Evolutionary conservation across 2,329 filamentous ascomycete genomes (phyloP).

Genomic region (Bipolaris cookei): DNA sequence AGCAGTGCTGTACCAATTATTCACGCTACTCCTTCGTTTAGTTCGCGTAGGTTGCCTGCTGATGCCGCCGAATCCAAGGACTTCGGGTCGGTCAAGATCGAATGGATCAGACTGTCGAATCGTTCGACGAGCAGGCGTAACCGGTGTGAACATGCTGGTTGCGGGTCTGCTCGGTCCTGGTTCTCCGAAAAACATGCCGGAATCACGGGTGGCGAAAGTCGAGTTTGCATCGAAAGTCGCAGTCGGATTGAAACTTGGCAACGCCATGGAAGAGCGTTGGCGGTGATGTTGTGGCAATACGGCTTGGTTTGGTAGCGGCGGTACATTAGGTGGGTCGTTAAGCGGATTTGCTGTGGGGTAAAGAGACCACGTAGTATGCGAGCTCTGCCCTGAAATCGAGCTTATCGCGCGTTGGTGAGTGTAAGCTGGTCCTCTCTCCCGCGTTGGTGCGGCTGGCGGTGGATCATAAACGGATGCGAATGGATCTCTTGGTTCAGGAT

Average conservation of each 20-base stretch:
- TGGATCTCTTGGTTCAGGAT: slow-evolving; percentile 32
- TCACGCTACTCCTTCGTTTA: slow-evolving; percentile 39
- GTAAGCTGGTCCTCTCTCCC: slow-evolving; percentile 27
- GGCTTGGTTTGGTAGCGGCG: slow-evolving; percentile 34
- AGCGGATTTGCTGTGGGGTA: slow-evolving; percentile 35
- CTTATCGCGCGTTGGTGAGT: slow-evolving; percentile 41
- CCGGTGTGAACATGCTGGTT: slow-evolving; percentile 35
- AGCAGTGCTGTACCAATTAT: slow-evolving; percentile 33
- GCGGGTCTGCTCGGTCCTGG: slow-evolving; percentile 44
- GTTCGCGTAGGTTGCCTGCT: slow-evolving; percentile 34
- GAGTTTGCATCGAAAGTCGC: slow-evolving; percentile 33
- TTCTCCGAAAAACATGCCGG: slow-evolving; percentile 41
- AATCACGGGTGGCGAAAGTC: slow-evolving; percentile 33
- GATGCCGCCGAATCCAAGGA: slow-evolving; percentile 44
- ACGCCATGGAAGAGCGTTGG: slow-evolving; percentile 30
- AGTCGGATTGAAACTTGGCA: slow-evolving; percentile 18
- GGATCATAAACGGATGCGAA: slow-evolving; percentile 41
- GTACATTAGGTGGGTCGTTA: slow-evolving; percentile 31
- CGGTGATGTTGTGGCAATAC: slow-evolving; percentile 30
- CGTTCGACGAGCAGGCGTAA: slow-evolving; percentile 25
- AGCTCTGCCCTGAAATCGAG: slow-evolving; percentile 37
- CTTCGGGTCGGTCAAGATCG: slow-evolving; percentile 50
- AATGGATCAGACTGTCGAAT: slow-evolving; percentile 51
- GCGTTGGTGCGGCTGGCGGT: slow-evolving; percentile 35
- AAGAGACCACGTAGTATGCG: slow-evolving; percentile 39